Base-by-base conservation (phyloP, 78 protist species). In the Pelomyxa schiedti region DNA sequence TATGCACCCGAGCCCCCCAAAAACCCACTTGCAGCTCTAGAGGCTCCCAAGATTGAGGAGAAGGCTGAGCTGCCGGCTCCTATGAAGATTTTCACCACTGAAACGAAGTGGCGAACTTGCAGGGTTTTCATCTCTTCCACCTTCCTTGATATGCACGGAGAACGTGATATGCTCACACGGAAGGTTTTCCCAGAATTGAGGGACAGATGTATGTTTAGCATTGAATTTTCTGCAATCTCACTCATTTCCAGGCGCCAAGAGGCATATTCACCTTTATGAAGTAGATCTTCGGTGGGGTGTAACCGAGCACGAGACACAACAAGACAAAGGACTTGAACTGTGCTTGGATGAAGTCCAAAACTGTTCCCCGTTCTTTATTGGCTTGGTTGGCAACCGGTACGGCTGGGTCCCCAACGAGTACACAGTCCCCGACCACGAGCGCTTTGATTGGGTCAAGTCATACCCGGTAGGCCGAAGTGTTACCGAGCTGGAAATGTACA, bases 241-340 rank as follows among this genome's bases (percentile, higher is more conserved):
- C n/a, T n/a, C n/a, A n/a, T n/a, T n/a, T n/a, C n/a, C n/a, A n/a
- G n/a, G n/a, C 32, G 38, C 35, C 2, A 52, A 42, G 72, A 24
- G 65, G 28, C 67, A 78, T 58, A 67, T 82, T 28, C 82, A 74
- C 72, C 53, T 83, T 35, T 42, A 69, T 7, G 91, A 82, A 40
- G 64, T 83, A n/a, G 94, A 90, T 53, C 73, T 90, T 22, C 88
- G 94, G 72, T 90, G 94, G 94, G 94, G 94, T 68, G 80, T 90
- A 3, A 80, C 90, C 6, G 81, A 74, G 30, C 81, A 71, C 7
- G 94, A 74, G 29, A 38, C 70, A 16, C 35, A 3, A 2, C 43
- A 42, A 32, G 72, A 72, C 42, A 40, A 70, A 0, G 22, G 79
- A 3, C 40, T 84, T 9, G 76, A 42, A 32, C 8, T 81, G 26